Conservation (phyloP, 139 green algal genomes). For the Haematococcus lacustris region DNA sequence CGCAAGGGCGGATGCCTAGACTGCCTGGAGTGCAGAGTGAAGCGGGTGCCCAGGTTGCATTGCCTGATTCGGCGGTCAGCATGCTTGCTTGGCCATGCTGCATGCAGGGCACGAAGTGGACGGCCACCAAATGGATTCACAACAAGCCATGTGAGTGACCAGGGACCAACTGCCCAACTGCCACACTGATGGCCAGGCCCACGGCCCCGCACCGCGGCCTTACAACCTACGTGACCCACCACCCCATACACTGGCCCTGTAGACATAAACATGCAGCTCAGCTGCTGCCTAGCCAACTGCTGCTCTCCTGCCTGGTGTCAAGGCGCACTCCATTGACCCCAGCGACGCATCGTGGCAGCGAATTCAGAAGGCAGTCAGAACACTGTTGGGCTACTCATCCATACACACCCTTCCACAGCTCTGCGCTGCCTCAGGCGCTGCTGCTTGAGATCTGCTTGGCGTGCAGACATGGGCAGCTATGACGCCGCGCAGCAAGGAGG, state of each 20-base stretch:
- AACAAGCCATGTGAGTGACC: slow-evolving; percentile 14
- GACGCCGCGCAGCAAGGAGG: slow-evolving; percentile 15
- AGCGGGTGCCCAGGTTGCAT: slow-evolving; percentile 13
- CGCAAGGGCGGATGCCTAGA: no score
- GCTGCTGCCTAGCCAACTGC: background rate
- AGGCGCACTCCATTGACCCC: no score
- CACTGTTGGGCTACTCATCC: no score
- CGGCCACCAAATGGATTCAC: slow-evolving; percentile 57
- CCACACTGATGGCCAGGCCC: background rate
- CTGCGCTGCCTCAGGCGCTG: background rate
- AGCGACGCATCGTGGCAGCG: no score
- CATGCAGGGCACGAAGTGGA: slow-evolving; percentile 61
- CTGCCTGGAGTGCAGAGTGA: background rate
- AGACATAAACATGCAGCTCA: background rate
- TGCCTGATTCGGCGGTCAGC: background rate
- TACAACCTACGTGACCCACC: background rate
- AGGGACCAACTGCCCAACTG: no score
- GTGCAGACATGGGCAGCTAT: background rate
- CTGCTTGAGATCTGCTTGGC: background rate
- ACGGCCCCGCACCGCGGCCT: background rate
- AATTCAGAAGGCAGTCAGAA: background rate
- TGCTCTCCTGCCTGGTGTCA: background rate
- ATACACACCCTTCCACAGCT: background rate
- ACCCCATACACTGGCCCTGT: background rate
- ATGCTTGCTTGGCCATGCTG: slow-evolving; percentile 20